These are phyloP conservation scores for Nicotiana rustica DNA, from an alignment of 305 asterid genomes.

Conservation along the genomic window DNA sequence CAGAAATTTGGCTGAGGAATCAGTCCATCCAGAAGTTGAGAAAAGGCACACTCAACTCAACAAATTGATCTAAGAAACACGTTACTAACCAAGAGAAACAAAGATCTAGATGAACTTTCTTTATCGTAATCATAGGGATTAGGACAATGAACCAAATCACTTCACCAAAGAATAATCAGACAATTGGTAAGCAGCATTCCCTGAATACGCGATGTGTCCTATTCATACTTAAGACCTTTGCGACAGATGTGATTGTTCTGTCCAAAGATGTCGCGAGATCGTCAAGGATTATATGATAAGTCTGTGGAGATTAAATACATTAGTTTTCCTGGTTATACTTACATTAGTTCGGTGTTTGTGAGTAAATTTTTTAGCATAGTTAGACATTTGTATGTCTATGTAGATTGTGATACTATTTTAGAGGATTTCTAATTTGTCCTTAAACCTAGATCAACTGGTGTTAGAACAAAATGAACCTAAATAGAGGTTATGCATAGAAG, in stretches of 20 bases:
- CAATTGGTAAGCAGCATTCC: neutral
- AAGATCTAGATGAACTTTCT: neutral
- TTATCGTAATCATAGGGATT: neutral
- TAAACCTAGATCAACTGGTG: neutral
- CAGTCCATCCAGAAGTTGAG: neutral
- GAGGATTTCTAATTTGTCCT: neutral
- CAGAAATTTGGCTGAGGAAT: neutral
- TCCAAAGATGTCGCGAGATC: neutral
- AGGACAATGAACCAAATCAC: neutral
- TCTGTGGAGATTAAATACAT: neutral
- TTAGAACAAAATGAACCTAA: neutral
- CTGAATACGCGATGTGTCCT: neutral
- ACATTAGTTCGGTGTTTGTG: neutral
- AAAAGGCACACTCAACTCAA: neutral
- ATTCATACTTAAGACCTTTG: neutral
- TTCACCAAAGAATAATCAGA: neutral
- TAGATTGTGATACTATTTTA: neutral
- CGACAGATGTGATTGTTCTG: neutral
- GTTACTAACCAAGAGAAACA: neutral
- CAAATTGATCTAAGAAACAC: slow-evolving; percentile 1
- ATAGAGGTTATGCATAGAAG: neutral
- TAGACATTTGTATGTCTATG: neutral
- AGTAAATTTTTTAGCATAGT: neutral
- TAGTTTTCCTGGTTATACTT: neutral
- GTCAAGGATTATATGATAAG: no score